Evolutionary conservation across 768 basidiomycete species (phyloP), one percentile per base, ranked within the genome.

Genomic region (Pleurotus eryngii): DNA sequence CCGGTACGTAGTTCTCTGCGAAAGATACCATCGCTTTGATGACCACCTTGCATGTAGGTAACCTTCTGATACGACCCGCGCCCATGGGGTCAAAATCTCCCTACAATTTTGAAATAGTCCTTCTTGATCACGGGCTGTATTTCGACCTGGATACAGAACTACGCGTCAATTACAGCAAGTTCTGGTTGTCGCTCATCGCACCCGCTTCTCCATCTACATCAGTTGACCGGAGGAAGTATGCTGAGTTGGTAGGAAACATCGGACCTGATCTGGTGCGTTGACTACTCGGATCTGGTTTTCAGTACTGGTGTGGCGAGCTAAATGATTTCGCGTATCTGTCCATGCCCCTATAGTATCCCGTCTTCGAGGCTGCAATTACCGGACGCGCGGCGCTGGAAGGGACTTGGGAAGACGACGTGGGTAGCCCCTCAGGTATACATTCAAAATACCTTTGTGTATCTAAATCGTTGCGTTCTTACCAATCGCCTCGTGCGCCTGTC

Each of bases 321-420:
- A 35, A 35, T 11, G 8, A 35, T 11, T 45, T n/a, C 45, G 8
- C 17, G n/a, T 6, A 26, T n/a, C 24, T 37, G 38, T 45, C 50
- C 27, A 14, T 58, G 18, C 38, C 45, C 18, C 56, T 15, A 3
- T 65, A 95, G 90, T 98, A 97, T 68, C 91, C 94, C 7, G 81
- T 97, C 9, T 95, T 98, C 60, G 94, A 98, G 70, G 92, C 93
- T 18, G 95, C 95, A 12, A 86, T 98, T 46, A 98, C 95, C n/a
- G 89, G 87, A 4, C 40, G 94, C 42, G 85, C 90, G 15, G 85
- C 84, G 1, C 70, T 96, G 55, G 82, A 86, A 66, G 87, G 85
- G 30, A 76, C 82, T 5, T 81, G 79, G 76, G 76, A 79, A 12
- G 76, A 78, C 15, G 69, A 72, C 17, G 72, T 70, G 8, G 68